Conservation (phyloP, 352 stramenopile species). For the Blastocystis sp. region DNA sequence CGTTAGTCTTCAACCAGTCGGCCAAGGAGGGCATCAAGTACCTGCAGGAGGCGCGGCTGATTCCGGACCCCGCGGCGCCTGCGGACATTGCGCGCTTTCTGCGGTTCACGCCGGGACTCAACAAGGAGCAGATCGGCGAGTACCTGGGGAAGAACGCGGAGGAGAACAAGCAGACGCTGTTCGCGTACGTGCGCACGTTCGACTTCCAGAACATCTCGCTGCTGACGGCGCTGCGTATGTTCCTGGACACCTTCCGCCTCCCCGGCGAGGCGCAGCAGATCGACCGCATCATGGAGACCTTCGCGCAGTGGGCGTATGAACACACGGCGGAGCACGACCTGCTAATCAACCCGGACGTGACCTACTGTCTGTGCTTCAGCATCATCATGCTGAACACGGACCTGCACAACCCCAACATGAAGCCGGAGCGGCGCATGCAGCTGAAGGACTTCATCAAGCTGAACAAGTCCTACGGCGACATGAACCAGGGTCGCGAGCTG, state of each 20-base stretch:
- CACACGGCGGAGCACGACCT: constrained; percentile 43
- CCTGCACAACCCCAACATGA: constrained; percentile 69
- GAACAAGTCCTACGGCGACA: constrained; percentile 80
- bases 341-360: constrained; percentile 56
- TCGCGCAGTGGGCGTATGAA: constrained; percentile 42
- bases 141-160: constrained; percentile 85
- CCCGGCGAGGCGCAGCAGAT: constrained; percentile 94
- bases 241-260: constrained; percentile 81
- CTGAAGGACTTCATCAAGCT: constrained; percentile 67
- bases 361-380: constrained; percentile 64
- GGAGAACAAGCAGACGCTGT: constrained; percentile 73
- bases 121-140: constrained; percentile 83
- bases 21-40: constrained; percentile 53
- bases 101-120: constrained; percentile 75
- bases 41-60: constrained; percentile 35
- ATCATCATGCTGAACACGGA: constrained; percentile 82
- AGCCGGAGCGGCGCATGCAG: constrained; percentile 59
- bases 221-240: constrained; percentile 77
- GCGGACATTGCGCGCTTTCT: constrained; percentile 67
- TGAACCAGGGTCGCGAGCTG: constrained; percentile 85
- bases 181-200: constrained; percentile 73
- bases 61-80: constrained; percentile 26
- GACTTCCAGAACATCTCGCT: constrained; percentile 78
- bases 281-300: constrained; percentile 71
- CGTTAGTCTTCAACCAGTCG: constrained; percentile 43